phyloP scores from a whole-genome alignment of 2,329 filamentous ascomycete genomes.

The Fusarium setosum region DNA sequence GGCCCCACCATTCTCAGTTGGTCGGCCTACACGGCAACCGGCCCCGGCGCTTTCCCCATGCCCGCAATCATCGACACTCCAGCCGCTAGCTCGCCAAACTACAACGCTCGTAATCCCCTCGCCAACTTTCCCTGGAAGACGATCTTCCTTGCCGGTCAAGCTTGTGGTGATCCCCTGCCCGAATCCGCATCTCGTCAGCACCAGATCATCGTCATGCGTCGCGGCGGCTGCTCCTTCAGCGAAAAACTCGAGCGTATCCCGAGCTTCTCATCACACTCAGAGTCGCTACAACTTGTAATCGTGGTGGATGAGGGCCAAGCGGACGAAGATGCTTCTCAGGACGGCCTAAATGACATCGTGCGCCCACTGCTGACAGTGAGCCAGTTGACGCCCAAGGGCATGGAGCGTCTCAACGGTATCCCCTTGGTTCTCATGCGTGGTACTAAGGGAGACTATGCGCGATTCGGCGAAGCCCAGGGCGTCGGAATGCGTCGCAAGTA shows the following conservation, averaged over 20 bases:
- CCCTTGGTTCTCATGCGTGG: constrained; percentile 87
- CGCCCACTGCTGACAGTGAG: constrained; percentile 79
- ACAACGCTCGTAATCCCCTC: constrained; percentile 50
- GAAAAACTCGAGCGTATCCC: constrained; percentile 89
- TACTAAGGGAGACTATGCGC: constrained; percentile 68
- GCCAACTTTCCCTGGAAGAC: constrained; percentile 73
- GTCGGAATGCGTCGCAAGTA: constrained; percentile 84
- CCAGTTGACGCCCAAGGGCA: constrained; percentile 77
- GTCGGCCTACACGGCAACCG: constrained; percentile 65
- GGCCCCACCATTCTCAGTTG: constrained; percentile 58
- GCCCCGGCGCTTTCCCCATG: constrained; percentile 73
- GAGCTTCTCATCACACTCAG: constrained; percentile 70
- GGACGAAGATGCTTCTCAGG: constrained; percentile 48
- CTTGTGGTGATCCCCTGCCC: constrained; percentile 70
- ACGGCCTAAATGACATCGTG: constrained; percentile 46
- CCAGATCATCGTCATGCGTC: constrained; percentile 83
- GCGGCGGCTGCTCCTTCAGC: constrained; percentile 87
- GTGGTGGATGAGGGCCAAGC: constrained; percentile 69
- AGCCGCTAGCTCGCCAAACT: constrained; percentile 54
- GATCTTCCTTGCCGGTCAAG: constrained; percentile 77
- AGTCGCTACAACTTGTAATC: constrained; percentile 82
- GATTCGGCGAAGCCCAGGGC: constrained; percentile 71
- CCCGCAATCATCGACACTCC: constrained; percentile 72
- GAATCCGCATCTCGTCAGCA: constrained; percentile 65
- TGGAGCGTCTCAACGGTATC: constrained; percentile 77